Base-by-base conservation (phyloP, 78 protist species). In the Polysphondylium violaceum region DNA sequence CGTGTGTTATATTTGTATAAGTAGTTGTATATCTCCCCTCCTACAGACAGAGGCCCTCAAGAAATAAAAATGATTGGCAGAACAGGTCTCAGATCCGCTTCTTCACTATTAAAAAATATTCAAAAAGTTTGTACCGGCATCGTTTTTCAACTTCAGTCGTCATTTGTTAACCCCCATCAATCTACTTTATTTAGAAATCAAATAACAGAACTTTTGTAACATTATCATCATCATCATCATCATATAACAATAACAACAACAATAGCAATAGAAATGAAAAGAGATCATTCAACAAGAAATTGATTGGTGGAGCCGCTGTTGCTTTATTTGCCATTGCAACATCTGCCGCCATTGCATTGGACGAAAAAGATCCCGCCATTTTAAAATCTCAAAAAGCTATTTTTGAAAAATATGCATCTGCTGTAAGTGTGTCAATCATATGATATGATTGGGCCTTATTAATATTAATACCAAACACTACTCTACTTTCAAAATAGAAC, bases 371-470 rank as follows among this genome's bases (percentile, higher is more conserved):
- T 12, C 8, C 51, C 1, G 33, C 38, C 19, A 16, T 64, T 38
- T 17, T 33, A 36, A 64, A 81, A 69, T 53, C 64, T 16, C 90
- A 81, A 81, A 81, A 71, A 61, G 35, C n/a, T 31, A 69, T 43
- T 11, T 81, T 81, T 56, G 76, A 81, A n/a, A 81, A 81, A 61
- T 81, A 55, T 59, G 90, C 90, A 14, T 68, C 90, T 21, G 14
- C 76, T 47, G 90, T 79, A 79, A 25, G 88, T 79, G 1, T 11
- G 14, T 31, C 16, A n/a, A 65, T 59, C n/a, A 60, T 31, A 41
- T 41, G 8, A 31, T 25, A 50, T 2, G 19, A n/a, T n/a, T 58
- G 5, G 9, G 23, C 9, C 11, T n/a, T 27, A 33, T 21, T 14
- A 19, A 44, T 19, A 71, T 0, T 31, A 31, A 50, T 11, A 51